Evolutionary conservation across 1,284 basidiomycete genomes (phyloP).

Genomic region (Cryptococcus hybrid): DNA sequence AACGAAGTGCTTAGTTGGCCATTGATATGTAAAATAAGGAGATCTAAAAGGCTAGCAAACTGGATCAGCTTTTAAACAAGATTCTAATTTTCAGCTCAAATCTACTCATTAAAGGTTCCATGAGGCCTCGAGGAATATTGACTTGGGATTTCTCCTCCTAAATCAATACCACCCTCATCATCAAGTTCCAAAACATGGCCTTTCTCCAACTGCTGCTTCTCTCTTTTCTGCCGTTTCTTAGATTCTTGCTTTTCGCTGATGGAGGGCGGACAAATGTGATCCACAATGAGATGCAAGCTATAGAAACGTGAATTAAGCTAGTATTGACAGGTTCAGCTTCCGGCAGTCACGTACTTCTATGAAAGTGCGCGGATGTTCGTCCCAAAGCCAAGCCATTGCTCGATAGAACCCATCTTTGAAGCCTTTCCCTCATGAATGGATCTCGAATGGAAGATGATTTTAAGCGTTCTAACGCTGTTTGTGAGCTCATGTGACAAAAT

Average conservation of each 20-base stretch:
- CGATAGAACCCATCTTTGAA: slow-evolving; percentile 23
- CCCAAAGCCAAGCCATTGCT: slow-evolving; percentile 29
- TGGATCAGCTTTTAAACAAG: neutral
- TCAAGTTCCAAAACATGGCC: slow-evolving; percentile 19
- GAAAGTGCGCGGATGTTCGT: slow-evolving; percentile 29
- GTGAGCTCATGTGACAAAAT: neutral
- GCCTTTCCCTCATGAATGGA: slow-evolving; percentile 41
- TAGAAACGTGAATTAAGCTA: neutral
- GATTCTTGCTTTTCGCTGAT: slow-evolving; percentile 19
- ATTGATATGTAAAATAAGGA: slow-evolving; percentile 30
- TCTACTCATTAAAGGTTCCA: slow-evolving; percentile 34
- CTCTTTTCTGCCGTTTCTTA: slow-evolving; percentile 6
- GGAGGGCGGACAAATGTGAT: slow-evolving; percentile 26
- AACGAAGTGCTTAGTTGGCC: slow-evolving; percentile 21
- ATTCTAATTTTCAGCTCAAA: neutral
- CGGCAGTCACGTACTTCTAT: slow-evolving; percentile 23
- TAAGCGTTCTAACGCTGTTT: slow-evolving; percentile 19
- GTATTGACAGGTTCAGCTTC: slow-evolving; percentile 1
- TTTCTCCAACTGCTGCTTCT: neutral
- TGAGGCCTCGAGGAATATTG: slow-evolving; percentile 33
- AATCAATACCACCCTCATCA: slow-evolving; percentile 19
- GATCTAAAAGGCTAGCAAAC: slow-evolving; percentile 19
- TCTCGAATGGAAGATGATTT: slow-evolving; percentile 31
- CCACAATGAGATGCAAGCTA: slow-evolving; percentile 29
- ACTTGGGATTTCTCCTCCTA: slow-evolving; percentile 3